Evolutionary conservation across 495 filamentous ascomycete genomes (phyloP).

Genomic region (Penicillium subrubescens): DNA sequence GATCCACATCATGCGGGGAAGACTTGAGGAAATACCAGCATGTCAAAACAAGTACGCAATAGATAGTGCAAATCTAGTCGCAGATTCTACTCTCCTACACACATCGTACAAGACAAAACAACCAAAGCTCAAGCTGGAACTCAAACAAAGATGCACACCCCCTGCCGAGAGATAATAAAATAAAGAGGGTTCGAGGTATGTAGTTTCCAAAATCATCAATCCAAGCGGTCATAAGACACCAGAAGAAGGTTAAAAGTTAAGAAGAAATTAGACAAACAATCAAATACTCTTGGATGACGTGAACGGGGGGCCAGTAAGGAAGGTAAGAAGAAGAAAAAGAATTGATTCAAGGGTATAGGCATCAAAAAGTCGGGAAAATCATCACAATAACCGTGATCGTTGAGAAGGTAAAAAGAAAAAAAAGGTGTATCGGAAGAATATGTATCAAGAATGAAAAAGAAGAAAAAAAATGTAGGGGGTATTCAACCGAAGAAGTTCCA

Average conservation of each 20-base stretch:
- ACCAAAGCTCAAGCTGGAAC: not conserved
- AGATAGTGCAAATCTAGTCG: not conserved
- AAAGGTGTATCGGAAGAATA: slow-evolving; percentile 23
- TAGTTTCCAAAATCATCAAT: slow-evolving; percentile 13
- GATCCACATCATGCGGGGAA: not conserved
- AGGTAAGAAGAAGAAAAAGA: slow-evolving; percentile 2
- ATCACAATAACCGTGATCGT: slow-evolving; percentile 25
- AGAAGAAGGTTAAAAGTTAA: slow-evolving; percentile 4
- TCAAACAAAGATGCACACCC: not conserved
- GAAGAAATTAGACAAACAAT: slow-evolving; percentile 4
- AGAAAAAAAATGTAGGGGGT: not conserved
- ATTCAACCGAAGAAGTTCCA: slow-evolving; percentile 6
- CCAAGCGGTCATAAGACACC: slow-evolving; percentile 12
- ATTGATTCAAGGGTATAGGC: slow-evolving; percentile 33
- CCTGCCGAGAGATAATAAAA: not conserved
- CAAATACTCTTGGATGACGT: slow-evolving; percentile 18
- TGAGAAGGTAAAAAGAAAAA: slow-evolving; percentile 12
- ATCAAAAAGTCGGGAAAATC: slow-evolving; percentile 31
- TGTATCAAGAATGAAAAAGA: slow-evolving; percentile 17
- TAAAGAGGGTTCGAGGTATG: not conserved
- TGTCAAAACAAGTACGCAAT: not conserved
- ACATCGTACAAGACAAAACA: not conserved
- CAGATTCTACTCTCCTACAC: not conserved
- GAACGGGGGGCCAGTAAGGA: slow-evolving; percentile 12
- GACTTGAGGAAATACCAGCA: not conserved